Conservation (phyloP, 352 stramenopile genomes). For the Globisporangium perplexum region DNA sequence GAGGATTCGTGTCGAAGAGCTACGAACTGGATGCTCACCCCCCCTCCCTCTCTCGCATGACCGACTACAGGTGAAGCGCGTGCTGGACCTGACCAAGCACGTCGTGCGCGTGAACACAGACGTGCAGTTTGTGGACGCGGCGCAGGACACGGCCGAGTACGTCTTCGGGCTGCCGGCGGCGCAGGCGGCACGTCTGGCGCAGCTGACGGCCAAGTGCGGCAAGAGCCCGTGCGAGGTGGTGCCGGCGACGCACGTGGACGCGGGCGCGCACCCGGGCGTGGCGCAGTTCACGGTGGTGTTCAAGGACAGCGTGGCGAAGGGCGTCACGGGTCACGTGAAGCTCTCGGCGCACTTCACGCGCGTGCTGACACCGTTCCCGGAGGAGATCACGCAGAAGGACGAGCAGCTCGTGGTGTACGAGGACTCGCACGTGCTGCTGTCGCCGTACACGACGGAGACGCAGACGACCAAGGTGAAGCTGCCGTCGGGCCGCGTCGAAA, state of each 20-base stretch:
- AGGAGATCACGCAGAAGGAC: constrained; percentile 71
- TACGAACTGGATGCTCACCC: not conserved
- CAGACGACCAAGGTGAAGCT: constrained; percentile 87
- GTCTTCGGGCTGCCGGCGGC: constrained; percentile 50
- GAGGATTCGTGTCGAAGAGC: too few relatives aligned
- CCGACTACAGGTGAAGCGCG: constrained; percentile 53
- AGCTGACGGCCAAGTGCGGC: constrained; percentile 65
- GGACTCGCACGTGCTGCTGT: constrained; percentile 56
- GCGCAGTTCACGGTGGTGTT: constrained; percentile 72
- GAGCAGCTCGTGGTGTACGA: constrained; percentile 84
- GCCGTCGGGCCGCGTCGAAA: constrained; percentile 66
- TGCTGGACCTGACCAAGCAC: constrained; percentile 76
- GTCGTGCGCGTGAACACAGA: constrained; percentile 73
- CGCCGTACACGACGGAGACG: constrained; percentile 67
- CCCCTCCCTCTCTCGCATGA: not conserved
- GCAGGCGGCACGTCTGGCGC: constrained; percentile 47
- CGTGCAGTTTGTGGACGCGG: constrained; percentile 65
- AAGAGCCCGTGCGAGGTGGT: constrained; percentile 70
- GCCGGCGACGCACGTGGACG: constrained; percentile 23
- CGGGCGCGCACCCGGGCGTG: constrained; percentile 22
- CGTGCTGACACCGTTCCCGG: constrained; percentile 73
- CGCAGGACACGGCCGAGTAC: constrained; percentile 52
- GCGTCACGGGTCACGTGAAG: constrained; percentile 57
- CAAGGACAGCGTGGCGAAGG: constrained; percentile 44
- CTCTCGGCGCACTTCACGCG: constrained; percentile 75